Evolutionary conservation across 1,284 basidiomycete species (phyloP).

Genomic region (Sporisorium reilianum): DNA sequence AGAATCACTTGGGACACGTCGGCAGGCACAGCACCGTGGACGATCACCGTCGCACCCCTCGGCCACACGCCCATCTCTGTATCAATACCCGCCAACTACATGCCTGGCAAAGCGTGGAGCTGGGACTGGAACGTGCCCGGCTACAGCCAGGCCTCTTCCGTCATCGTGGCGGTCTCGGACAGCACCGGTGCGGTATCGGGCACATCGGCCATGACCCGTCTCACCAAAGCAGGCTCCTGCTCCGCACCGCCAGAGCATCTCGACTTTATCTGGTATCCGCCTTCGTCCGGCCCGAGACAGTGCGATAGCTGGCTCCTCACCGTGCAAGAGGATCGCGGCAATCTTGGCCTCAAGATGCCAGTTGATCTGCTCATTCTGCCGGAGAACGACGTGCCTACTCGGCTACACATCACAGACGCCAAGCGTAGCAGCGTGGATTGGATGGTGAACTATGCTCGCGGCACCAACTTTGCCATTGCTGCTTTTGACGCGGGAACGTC

Average conservation of each 20-base stretch:
- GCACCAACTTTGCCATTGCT: slow-evolving; percentile 44
- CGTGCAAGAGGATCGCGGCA: slow-evolving; percentile 42
- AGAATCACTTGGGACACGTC: slow-evolving; percentile 43
- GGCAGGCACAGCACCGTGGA: slow-evolving; percentile 44
- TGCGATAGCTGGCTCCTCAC: slow-evolving; percentile 46
- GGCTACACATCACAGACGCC: slow-evolving; percentile 17
- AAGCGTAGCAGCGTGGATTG: slow-evolving; percentile 31
- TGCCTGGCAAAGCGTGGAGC: slow-evolving; percentile 25
- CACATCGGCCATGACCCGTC: slow-evolving; percentile 21
- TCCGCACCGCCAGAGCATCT: slow-evolving; percentile 39
- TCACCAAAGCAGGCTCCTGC: slow-evolving; percentile 29
- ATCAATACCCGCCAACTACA: slow-evolving; percentile 36
- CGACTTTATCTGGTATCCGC: slow-evolving; percentile 49
- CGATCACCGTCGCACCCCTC: slow-evolving; percentile 46
- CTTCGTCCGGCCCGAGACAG: slow-evolving; percentile 27
- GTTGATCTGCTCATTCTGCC: slow-evolving; percentile 46
- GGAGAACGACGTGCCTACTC: slow-evolving; percentile 35
- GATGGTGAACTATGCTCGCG: slow-evolving; percentile 44
- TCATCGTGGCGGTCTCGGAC: slow-evolving; percentile 49
- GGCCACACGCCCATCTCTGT: slow-evolving; percentile 40
- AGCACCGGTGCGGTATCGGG: slow-evolving; percentile 32
- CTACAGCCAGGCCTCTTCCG: slow-evolving; percentile 18
- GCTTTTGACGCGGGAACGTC: slow-evolving; percentile 36
- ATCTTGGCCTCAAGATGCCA: slow-evolving; percentile 42
- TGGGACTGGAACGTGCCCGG: slow-evolving; percentile 45